Evolutionary conservation across 768 basidiomycete genomes (phyloP), one percentile per base, ranked within the genome.

Genomic region (Boletus vinaceobasis): DNA sequence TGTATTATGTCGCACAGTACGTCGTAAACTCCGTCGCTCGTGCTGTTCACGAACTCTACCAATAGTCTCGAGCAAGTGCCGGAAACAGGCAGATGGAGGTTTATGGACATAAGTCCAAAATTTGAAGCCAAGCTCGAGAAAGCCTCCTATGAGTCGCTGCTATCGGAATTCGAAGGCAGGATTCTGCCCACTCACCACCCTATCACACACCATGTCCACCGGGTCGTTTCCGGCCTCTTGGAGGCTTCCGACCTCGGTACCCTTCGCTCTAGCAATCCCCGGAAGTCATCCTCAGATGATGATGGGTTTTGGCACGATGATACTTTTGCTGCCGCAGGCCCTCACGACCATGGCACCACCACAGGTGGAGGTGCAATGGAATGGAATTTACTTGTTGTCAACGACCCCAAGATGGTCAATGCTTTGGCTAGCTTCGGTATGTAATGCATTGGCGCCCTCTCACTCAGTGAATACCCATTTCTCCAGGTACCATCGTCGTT

Each of bases 81-180:
- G 3, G 87, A 94, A 66, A 95, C 92, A 0, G 92, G 93, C 0
- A 74, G 95, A 52, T 87, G 87, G 81, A 73, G 95, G 21, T 97
- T 95, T 67, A 96, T 98, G 82, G 87, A 90, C 65, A 78, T 86
- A 4, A 79, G 79, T 39, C 78, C 78, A 0, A 74, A 75, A 48
- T 71, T 69, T 27, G 90, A 94, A 71, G 74, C 79, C 8, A 65
- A 73, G 78, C 66, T 87, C 14, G 79, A 74, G 17, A 71, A 81
- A 44, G 39, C 69, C 2, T 65, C 72, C 21, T 70, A 74, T 58
- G 45, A 59, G 36, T 68, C 85, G 50, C 74, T 86, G 0, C 66
- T 84, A 0, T 50, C 73, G 0, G 74, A 92, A 61, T 85, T 82
- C 57, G 64, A 73, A 31, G 71, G 73, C 21, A 71, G 73, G 47